A percentile compares a stretch with the other conserved stretches of the same genome.
Conservation (phyloP, 2,329 filamentous ascomycete genomes). For the Ambrosiella cleistominuta region DNA sequence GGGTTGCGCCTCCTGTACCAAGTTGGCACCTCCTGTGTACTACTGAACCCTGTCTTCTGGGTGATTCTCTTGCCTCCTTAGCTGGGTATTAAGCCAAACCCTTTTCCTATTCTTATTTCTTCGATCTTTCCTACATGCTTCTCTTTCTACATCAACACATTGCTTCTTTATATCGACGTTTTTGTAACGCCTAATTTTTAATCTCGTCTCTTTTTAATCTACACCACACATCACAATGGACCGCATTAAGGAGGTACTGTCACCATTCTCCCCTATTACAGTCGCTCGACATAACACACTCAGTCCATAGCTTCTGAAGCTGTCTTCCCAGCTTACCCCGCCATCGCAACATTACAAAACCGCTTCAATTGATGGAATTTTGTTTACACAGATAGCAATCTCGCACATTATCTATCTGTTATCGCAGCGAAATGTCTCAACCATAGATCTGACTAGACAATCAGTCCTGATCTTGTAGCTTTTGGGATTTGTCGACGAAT, state of each 20-base stretch:
- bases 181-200: conserved; percentile 5
- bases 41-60: background rate
- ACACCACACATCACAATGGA: conserved; percentile 39
- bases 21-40: too few relatives aligned
- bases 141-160: background rate
- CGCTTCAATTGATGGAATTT: too few relatives aligned
- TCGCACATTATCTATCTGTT: too few relatives aligned
- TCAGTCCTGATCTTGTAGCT: background rate
- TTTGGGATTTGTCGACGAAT: background rate
- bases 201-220: conserved; percentile 13
- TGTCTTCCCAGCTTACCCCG: conserved; percentile 5
- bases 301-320: background rate
- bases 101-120: conserved; percentile 9
- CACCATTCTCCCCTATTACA: background rate
- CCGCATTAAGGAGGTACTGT: conserved; percentile 71
- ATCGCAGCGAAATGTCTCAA: too few relatives aligned
- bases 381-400: too few relatives aligned
- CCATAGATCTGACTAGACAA: background rate
- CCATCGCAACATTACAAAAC: conserved; percentile 13
- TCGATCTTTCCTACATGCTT: background rate
- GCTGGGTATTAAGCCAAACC: conserved; percentile 7
- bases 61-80: conserved; percentile 1
- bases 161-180: conserved; percentile 3
- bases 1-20: background rate
- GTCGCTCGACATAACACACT: background rate